Percentiles rank a stretch among this genome's conserved stretches.
Evolutionary conservation across 768 basidiomycete genomes (phyloP).

Genomic region (Macrocybe gigantea): DNA sequence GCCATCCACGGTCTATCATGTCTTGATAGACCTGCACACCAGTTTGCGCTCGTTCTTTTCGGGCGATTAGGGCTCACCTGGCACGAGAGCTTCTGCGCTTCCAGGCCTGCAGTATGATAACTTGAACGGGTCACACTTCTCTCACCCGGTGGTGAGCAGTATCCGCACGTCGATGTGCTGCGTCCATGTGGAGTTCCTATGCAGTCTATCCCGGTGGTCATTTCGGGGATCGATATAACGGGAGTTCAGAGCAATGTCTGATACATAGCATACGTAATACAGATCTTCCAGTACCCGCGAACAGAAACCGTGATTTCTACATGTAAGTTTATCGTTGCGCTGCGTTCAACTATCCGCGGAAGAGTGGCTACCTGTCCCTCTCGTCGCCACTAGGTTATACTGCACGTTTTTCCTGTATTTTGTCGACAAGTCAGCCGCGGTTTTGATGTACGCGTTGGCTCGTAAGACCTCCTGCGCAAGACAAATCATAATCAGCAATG

Average conservation of each 20-base stretch:
- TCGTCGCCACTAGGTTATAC: conserved; percentile 81
- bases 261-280: too few species aligned
- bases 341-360: too few species aligned
- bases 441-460: conserved; percentile 72
- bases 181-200: background rate
- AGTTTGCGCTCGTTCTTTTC: background rate
- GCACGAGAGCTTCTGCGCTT: conserved; percentile 3
- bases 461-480: conserved; percentile 66
- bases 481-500: conserved; percentile 1
- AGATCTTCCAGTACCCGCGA: too few species aligned
- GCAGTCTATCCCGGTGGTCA: background rate
- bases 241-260: too few species aligned
- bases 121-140: background rate
- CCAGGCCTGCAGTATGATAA: background rate
- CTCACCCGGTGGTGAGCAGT: background rate
- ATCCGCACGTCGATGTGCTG: background rate
- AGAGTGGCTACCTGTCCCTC: conserved; percentile 10
- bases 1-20: conserved; percentile 85
- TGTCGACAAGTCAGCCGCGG: conserved; percentile 75
- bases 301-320: too few species aligned
- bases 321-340: too few species aligned
- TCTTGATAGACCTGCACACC: conserved; percentile 59
- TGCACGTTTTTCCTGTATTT: conserved; percentile 93
- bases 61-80: background rate
- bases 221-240: background rate